These are phyloP conservation scores for Trichoderma atrobrunneum DNA, from an alignment of 2,329 filamentous ascomycete genomes.

Conservation along the genomic window DNA sequence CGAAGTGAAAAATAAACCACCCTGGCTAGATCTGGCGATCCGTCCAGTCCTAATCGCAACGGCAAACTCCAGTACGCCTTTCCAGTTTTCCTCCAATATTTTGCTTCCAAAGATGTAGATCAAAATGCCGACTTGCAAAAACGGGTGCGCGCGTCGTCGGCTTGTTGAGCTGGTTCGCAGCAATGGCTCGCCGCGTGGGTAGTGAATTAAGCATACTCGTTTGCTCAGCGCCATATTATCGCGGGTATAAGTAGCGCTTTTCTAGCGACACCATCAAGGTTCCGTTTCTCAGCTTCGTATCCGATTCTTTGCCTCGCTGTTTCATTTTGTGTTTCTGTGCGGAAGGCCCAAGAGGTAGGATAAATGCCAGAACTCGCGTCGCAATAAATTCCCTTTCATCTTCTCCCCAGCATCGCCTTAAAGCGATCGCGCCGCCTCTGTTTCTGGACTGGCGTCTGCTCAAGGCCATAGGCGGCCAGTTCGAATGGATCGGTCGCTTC, in stretches of 20 bases:
- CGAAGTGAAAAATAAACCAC: not conserved
- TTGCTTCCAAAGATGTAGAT: not conserved
- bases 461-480: conserved; percentile 9
- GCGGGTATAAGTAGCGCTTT: not conserved
- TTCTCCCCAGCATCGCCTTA: not conserved
- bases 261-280: not conserved
- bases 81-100: not conserved
- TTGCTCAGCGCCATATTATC: not conserved
- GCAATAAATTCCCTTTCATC: not conserved
- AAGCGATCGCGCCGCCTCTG: conserved; percentile 11
- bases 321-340: no score
- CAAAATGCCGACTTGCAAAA: not conserved
- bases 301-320: not conserved
- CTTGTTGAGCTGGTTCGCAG: not conserved
- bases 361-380: not conserved
- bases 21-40: not conserved
- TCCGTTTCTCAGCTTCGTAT: not conserved
- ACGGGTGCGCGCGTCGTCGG: not conserved
- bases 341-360: not conserved
- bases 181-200: not conserved
- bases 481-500: conserved; percentile 14
- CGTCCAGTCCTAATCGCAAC: not conserved
- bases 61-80: not conserved
- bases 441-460: not conserved
- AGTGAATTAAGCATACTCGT: not conserved